These are phyloP conservation scores for Asterochloris erici DNA, from an alignment of 139 green algal species.

Conservation along the genomic window DNA sequence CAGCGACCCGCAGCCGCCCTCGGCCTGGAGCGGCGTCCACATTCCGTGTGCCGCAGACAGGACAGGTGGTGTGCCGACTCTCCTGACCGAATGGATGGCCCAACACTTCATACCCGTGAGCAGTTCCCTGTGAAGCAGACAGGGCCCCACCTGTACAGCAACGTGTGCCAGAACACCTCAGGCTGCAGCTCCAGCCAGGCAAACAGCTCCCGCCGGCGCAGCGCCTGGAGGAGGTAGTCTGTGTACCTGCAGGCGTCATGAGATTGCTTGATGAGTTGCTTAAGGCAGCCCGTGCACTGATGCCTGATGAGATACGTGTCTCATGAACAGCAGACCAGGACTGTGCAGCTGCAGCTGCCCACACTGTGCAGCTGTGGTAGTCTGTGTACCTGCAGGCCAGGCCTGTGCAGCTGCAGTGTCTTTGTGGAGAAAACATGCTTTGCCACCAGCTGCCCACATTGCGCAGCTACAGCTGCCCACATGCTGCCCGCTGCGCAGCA, in stretches of 20 bases:
- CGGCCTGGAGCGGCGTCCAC: not conserved
- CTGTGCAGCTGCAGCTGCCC: too few relatives aligned
- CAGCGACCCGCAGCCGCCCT: not conserved
- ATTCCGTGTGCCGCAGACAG: not conserved
- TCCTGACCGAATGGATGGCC: not conserved
- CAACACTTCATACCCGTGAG: not conserved
- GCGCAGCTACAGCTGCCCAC: too few relatives aligned
- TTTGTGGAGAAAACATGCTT: too few relatives aligned
- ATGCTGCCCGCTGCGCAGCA: too few relatives aligned
- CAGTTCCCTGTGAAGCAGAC: not conserved
- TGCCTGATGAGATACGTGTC: too few relatives aligned
- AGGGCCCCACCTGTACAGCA: slow-evolving; percentile 75
- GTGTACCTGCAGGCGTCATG: slow-evolving; percentile 59
- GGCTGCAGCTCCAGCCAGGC: slow-evolving; percentile 70
- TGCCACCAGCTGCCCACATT: too few relatives aligned
- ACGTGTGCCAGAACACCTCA: slow-evolving; percentile 66
- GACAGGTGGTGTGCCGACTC: not conserved
- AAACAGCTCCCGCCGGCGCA: slow-evolving; percentile 72
- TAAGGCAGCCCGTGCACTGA: too few relatives aligned
- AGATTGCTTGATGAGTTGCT: too few relatives aligned
- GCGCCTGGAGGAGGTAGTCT: slow-evolving; percentile 76
- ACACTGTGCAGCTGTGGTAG: too few relatives aligned
- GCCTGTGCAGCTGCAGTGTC: too few relatives aligned
- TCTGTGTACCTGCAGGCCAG: too few relatives aligned
- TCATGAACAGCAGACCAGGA: too few relatives aligned